These are phyloP conservation scores for Tolypocladium album DNA, from an alignment of 2,329 filamentous ascomycete species.

Conservation along the genomic window DNA sequence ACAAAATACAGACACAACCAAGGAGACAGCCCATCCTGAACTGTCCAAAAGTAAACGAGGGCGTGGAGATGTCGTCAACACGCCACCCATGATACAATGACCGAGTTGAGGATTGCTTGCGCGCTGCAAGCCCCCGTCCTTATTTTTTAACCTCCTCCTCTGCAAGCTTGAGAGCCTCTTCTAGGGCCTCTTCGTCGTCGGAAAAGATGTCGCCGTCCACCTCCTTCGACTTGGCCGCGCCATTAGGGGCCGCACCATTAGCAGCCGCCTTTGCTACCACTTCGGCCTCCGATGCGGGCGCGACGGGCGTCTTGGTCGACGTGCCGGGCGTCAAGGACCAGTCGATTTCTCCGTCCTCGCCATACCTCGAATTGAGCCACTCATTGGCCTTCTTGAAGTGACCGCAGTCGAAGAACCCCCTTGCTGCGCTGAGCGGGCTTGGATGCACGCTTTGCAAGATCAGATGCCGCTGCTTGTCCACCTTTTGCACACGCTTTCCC, in stretches of 20 bases:
- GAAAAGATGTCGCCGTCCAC: conserved; percentile 18
- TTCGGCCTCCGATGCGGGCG: conserved; percentile 12
- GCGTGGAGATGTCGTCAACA: background rate
- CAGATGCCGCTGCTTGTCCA: conserved; percentile 65
- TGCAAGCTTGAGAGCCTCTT: conserved; percentile 21
- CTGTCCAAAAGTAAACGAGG: background rate
- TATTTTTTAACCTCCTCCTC: conserved; percentile 16
- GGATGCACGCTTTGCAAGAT: conserved; percentile 85
- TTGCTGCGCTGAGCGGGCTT: conserved; percentile 75
- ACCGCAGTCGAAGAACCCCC: conserved; percentile 73
- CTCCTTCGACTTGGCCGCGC: conserved; percentile 8
- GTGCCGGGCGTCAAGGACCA: conserved; percentile 53
- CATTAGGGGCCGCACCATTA: conserved; percentile 2
- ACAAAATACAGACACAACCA: background rate
- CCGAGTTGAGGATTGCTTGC: background rate
- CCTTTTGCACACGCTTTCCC: conserved; percentile 62
- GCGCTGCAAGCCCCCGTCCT: background rate
- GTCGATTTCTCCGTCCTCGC: conserved; percentile 69
- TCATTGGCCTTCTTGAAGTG: conserved; percentile 77
- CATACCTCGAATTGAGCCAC: conserved; percentile 74
- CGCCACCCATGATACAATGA: background rate
- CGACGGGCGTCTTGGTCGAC: conserved; percentile 18
- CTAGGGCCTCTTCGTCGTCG: conserved; percentile 25
- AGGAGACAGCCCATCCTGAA: background rate
- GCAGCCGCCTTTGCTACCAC: conserved; percentile 1